These are phyloP conservation scores for Leccinum incarnatum DNA, from an alignment of 768 basidiomycete species.

Conservation along the genomic window DNA sequence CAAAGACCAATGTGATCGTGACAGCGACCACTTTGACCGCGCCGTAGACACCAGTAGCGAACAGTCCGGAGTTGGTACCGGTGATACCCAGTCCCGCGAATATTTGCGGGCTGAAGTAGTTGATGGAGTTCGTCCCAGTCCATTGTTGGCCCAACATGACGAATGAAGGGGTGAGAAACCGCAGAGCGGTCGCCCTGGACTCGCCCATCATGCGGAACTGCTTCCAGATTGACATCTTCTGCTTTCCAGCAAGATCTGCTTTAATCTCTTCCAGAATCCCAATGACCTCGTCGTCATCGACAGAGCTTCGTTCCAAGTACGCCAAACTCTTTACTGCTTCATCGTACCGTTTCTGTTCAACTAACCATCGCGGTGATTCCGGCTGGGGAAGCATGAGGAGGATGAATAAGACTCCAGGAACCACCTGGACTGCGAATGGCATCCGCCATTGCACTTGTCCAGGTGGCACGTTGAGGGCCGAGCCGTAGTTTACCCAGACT, in stretches of 20 bases:
- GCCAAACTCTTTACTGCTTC: constrained; percentile 41
- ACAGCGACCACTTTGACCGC: constrained; percentile 43
- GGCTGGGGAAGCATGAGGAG: constrained; percentile 47
- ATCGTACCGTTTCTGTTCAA: constrained; percentile 42
- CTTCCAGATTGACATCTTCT: constrained; percentile 30
- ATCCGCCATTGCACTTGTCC: constrained; percentile 52
- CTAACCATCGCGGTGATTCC: constrained; percentile 58
- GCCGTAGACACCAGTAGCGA: constrained; percentile 48
- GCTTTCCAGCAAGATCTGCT: constrained; percentile 44
- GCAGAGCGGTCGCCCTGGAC: constrained; percentile 40
- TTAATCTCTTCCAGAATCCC: constrained; percentile 45
- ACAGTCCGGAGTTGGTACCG: constrained; percentile 40
- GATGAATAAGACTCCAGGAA: constrained; percentile 51
- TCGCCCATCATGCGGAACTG: constrained; percentile 46
- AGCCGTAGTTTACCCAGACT: constrained; percentile 49
- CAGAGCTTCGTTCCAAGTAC: constrained; percentile 30
- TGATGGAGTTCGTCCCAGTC: constrained; percentile 55
- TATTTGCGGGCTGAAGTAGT: constrained; percentile 53
- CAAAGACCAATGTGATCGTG: constrained; percentile 39
- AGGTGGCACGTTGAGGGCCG: constrained; percentile 34
- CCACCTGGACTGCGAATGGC: constrained; percentile 49
- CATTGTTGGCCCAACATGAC: constrained; percentile 49
- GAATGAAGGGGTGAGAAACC: constrained; percentile 44
- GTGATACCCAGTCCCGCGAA: constrained; percentile 48
- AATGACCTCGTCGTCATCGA: constrained; percentile 36